These are phyloP conservation scores for Phytopythium chamaehyphon DNA, from an alignment of 352 stramenopile species.

Conservation along the genomic window DNA sequence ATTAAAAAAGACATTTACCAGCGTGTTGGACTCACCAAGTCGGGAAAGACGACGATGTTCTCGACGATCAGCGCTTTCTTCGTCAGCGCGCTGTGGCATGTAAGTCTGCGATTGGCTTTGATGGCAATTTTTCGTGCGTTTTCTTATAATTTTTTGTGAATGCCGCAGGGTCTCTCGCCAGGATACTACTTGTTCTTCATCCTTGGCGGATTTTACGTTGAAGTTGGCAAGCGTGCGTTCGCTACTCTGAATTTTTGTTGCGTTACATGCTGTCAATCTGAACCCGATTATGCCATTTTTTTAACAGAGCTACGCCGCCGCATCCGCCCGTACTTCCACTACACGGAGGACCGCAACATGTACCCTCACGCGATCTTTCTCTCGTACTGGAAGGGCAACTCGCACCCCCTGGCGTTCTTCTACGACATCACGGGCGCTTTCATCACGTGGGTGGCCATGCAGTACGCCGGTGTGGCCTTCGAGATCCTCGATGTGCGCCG, in stretches of 20 bases:
- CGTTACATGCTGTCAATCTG: background rate
- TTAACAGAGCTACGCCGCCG: constrained; percentile 63
- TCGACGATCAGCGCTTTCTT: constrained; percentile 82
- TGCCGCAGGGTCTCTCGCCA: constrained; percentile 64
- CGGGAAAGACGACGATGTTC: constrained; percentile 58
- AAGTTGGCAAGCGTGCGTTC: constrained; percentile 76
- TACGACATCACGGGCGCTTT: constrained; percentile 74
- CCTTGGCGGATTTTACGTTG: constrained; percentile 78
- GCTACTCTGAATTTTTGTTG: background rate
- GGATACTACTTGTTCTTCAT: constrained; percentile 89
- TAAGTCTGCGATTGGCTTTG: constrained; percentile 19
- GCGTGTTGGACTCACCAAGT: constrained; percentile 75
- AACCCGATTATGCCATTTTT: constrained; percentile 2
- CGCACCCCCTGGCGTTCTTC: constrained; percentile 67
- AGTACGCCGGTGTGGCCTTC: constrained; percentile 84
- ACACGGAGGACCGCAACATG: constrained; percentile 77
- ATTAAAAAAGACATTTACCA: constrained; percentile 84
- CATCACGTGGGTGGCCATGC: constrained; percentile 81
- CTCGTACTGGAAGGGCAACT: constrained; percentile 71
- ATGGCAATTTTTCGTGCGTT: background rate
- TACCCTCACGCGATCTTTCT: constrained; percentile 79
- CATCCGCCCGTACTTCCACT: constrained; percentile 76
- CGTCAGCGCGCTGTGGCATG: constrained; percentile 82
- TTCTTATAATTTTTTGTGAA: background rate
- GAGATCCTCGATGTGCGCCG: constrained; percentile 77